Percentiles rank a stretch among this genome's conserved stretches.
Evolutionary conservation across 495 filamentous ascomycete species (phyloP).

Genomic region (Hypoxylon cercidicola): DNA sequence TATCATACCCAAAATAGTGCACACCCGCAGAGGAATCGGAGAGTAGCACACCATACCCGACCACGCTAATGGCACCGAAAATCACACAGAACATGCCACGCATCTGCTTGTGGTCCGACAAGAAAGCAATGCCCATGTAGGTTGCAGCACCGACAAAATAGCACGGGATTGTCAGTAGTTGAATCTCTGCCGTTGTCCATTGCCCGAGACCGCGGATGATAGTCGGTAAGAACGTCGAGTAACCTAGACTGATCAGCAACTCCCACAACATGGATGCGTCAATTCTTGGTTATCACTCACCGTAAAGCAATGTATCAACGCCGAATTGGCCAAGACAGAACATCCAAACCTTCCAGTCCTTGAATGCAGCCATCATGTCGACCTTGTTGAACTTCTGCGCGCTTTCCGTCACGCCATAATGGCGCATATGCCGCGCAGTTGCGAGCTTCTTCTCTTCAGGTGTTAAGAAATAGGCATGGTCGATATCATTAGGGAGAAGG

Average conservation of each 20-base stretch:
- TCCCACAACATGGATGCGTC: neutral
- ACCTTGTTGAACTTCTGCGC: slow-evolving; percentile 66
- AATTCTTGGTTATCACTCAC: slow-evolving; percentile 34
- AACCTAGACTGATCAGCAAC: slow-evolving; percentile 53
- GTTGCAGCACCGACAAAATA: slow-evolving; percentile 74
- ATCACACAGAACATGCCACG: slow-evolving; percentile 69
- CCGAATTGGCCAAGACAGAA: slow-evolving; percentile 77
- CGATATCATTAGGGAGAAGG: slow-evolving; percentile 71
- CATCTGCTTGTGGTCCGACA: slow-evolving; percentile 69
- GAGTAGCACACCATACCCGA: slow-evolving; percentile 75
- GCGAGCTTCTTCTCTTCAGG: slow-evolving; percentile 66
- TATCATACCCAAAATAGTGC: slow-evolving; percentile 67
- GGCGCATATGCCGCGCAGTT: slow-evolving; percentile 53
- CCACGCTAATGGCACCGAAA: slow-evolving; percentile 67
- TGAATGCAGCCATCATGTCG: slow-evolving; percentile 61
- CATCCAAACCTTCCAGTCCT: slow-evolving; percentile 71
- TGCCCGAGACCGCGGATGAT: slow-evolving; percentile 75
- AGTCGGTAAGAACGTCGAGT: slow-evolving; percentile 79
- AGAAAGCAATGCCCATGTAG: slow-evolving; percentile 69
- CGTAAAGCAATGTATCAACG: slow-evolving; percentile 78
- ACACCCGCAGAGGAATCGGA: slow-evolving; percentile 67
- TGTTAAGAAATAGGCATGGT: slow-evolving; percentile 70
- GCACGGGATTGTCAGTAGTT: slow-evolving; percentile 82
- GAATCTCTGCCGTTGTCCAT: slow-evolving; percentile 70
- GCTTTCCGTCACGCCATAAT: slow-evolving; percentile 68